Evolutionary conservation across 306 rosid genomes (phyloP), one percentile per base, ranked within the genome.

Genomic region (Malus asiatica): DNA sequence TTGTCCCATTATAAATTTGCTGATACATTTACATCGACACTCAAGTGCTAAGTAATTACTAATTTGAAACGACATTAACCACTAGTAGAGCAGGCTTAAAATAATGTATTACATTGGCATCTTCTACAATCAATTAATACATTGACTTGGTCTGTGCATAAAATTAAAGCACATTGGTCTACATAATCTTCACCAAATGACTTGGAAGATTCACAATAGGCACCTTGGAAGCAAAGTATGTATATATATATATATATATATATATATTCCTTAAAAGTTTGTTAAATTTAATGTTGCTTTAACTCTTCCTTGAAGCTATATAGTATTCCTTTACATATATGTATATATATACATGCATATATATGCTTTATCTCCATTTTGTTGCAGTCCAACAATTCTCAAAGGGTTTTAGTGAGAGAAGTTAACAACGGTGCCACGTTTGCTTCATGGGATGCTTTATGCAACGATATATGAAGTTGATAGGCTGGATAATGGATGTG

Each of bases 391-490:
- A 59, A 29, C 32, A 59, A 59, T n/a, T 59, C 1, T 6, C 64
- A 11, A 22, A 59, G 32, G 11, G 30, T 22, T 58, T 4, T 58
- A 58, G 66, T 23, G 22, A 46, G n/a, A 4, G 30, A 71, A 71
- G 45, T 22, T 9, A 23, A 46, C 25, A 58, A 81, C n/a, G 68
- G 88, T 89, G 96, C 83, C 74, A 51, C 82, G 69, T 4, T 76
- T 90, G 85, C 86, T 95, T 27, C 96, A 94, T 6, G 96, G 95
- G 76, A 87, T 72, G 71, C 96, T 92, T 80, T 30, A 16, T 1
- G 92, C 87, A 3, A 70, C 86, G 16, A 86, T 94, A 64, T n/a
- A 1, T 74, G 88, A 81, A 46, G 77, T 89, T 66, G 92, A 90
- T 70, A 88, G 66, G 68, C 75, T 86, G 20, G 76, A 77, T 46